Evolutionary conservation across 495 filamentous ascomycete genomes (phyloP).

Genomic region (Tuber magnatum): DNA sequence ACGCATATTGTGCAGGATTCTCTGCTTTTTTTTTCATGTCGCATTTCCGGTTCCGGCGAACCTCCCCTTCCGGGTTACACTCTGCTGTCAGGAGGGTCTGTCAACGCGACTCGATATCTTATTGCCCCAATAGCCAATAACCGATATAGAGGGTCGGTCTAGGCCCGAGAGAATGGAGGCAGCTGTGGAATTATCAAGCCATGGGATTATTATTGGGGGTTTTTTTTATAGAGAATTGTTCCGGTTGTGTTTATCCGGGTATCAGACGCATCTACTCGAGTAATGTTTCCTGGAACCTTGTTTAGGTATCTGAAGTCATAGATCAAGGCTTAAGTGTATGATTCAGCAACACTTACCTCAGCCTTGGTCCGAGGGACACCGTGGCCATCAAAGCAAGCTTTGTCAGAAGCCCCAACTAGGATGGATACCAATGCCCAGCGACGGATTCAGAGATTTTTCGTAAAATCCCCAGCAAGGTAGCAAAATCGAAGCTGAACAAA

Average conservation of each 20-base stretch:
- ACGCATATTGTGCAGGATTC: not conserved
- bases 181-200: not conserved
- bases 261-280: not conserved
- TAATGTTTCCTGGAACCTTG: not conserved
- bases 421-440: not conserved
- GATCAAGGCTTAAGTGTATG: not conserved
- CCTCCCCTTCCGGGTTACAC: not conserved
- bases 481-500: not conserved
- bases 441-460: not conserved
- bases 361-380: not conserved
- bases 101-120: not conserved
- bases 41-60: not conserved
- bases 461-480: not conserved
- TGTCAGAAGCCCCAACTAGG: not conserved
- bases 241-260: not conserved
- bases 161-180: not conserved
- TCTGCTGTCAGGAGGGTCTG: not conserved
- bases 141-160: not conserved
- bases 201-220: not conserved
- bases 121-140: not conserved
- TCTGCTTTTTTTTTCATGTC: not conserved
- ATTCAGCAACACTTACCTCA: not conserved
- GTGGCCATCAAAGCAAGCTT: not conserved
- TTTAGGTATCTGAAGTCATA: not conserved
- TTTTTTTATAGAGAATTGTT: not conserved